These are phyloP conservation scores for Astrephomene gubernaculifera DNA, from an alignment of 139 green algal genomes.

Conservation along the genomic window DNA sequence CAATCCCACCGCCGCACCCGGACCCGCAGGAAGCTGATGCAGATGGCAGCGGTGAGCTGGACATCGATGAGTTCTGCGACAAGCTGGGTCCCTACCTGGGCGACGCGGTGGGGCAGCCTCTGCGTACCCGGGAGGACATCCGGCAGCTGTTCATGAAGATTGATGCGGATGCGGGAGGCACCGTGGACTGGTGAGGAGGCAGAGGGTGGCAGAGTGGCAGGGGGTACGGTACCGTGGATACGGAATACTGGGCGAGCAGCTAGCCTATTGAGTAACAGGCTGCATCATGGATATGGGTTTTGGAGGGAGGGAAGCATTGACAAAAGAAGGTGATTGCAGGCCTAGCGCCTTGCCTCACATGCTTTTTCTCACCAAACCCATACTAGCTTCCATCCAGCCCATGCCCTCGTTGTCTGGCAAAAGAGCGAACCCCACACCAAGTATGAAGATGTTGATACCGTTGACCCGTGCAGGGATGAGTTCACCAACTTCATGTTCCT, in stretches of 20 bases:
- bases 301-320: too few relatives aligned
- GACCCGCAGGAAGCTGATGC: constrained; percentile 75
- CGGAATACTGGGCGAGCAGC: too few relatives aligned
- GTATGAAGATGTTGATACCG: too few relatives aligned
- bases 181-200: constrained; percentile 84
- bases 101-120: constrained; percentile 12
- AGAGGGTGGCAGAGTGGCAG: neutral
- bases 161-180: constrained; percentile 88
- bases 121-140: constrained; percentile 47
- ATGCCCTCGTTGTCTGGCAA: too few relatives aligned
- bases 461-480: constrained; percentile 84
- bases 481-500: constrained; percentile 93
- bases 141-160: constrained; percentile 92
- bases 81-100: constrained; percentile 81
- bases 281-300: too few relatives aligned
- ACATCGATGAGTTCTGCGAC: constrained; percentile 84
- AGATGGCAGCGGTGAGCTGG: constrained; percentile 84
- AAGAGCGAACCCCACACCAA: too few relatives aligned
- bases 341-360: too few relatives aligned
- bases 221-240: too few relatives aligned
- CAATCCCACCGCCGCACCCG: neutral
- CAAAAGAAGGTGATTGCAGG: too few relatives aligned
- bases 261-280: too few relatives aligned
- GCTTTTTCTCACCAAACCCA: too few relatives aligned
- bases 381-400: too few relatives aligned